A percentile compares a stretch with the other conserved stretches of the same genome.
phyloP scores from a whole-genome alignment of 495 filamentous ascomycete genomes.

The Aspergillus nanangensis region DNA sequence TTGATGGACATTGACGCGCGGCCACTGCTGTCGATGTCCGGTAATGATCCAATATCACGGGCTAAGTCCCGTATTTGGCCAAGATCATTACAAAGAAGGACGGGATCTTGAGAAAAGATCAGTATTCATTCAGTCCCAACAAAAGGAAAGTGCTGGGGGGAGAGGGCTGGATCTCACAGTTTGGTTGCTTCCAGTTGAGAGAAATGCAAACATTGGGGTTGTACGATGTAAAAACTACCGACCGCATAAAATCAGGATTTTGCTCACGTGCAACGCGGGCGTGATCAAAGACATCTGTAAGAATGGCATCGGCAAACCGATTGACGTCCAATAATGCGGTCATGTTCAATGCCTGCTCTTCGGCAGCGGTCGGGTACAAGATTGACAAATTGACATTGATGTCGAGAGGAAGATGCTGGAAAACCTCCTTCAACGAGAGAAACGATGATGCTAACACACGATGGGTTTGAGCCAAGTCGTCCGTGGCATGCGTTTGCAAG shows the following conservation, averaged over 20 bases:
- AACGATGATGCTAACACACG: slow-evolving; percentile 68
- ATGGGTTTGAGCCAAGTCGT: slow-evolving; percentile 63
- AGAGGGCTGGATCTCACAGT: slow-evolving; percentile 56
- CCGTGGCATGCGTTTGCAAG: slow-evolving; percentile 38
- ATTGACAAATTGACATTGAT: slow-evolving; percentile 86
- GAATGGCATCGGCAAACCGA: slow-evolving; percentile 73
- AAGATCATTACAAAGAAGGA: slow-evolving; percentile 91
- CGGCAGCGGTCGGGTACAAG: slow-evolving; percentile 69
- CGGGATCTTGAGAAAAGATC: slow-evolving; percentile 81
- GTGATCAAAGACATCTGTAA: slow-evolving; percentile 87
- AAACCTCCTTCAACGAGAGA: slow-evolving; percentile 66
- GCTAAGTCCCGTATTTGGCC: slow-evolving; percentile 52
- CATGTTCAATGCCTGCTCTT: slow-evolving; percentile 63
- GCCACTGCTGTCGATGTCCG: slow-evolving; percentile 58
- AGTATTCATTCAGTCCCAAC: no score
- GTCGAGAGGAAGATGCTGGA: slow-evolving; percentile 64
- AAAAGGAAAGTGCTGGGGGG: no score
- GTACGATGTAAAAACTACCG: slow-evolving; percentile 87
- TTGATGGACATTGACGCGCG: slow-evolving; percentile 78
- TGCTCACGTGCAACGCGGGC: slow-evolving; percentile 68
- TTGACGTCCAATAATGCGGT: slow-evolving; percentile 81
- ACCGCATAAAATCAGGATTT: slow-evolving; percentile 65
- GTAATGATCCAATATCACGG: slow-evolving; percentile 32
- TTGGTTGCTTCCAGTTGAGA: slow-evolving; percentile 98
- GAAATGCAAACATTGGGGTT: slow-evolving; percentile 87